A percentile compares a stretch with the other conserved stretches of the same genome.
Evolutionary conservation across 768 basidiomycete genomes (phyloP).

Genomic region (Suillus subalutaceus): DNA sequence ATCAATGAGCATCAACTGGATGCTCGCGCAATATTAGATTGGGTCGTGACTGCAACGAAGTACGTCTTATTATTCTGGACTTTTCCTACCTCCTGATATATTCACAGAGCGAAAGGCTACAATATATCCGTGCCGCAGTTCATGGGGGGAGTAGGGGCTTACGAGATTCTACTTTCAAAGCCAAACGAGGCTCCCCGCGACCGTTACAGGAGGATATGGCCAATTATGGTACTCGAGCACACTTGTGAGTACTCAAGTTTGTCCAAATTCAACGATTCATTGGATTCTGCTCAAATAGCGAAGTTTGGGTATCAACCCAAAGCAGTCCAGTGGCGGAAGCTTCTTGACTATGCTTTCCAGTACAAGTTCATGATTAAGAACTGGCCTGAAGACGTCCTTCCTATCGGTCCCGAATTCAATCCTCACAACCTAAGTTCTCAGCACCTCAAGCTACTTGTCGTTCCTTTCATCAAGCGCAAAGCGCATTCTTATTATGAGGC

Average conservation of each 20-base stretch:
- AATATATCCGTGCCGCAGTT: too few species aligned
- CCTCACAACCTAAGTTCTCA: too few species aligned
- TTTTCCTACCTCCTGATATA: background rate
- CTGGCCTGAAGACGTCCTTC: too few species aligned
- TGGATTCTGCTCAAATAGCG: background rate
- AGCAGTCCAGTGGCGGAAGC: background rate
- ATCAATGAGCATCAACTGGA: conserved; percentile 3
- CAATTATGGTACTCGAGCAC: background rate
- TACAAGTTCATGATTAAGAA: too few species aligned
- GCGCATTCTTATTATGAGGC: background rate
- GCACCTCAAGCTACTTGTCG: background rate
- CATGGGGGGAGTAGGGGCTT: background rate
- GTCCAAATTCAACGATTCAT: background rate
- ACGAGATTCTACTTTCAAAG: too few species aligned
- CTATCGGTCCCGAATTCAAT: too few species aligned
- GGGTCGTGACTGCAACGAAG: too few species aligned
- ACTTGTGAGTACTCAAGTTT: background rate
- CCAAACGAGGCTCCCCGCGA: too few species aligned
- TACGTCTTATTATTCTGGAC: too few species aligned
- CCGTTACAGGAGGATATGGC: background rate
- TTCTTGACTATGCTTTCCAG: background rate
- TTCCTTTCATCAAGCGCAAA: background rate
- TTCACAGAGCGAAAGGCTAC: too few species aligned
- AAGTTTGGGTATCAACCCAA: background rate
- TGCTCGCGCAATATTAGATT: too few species aligned